phyloP scores from a whole-genome alignment of 129 eudicot species.

The Scalesia atractyloides region DNA sequence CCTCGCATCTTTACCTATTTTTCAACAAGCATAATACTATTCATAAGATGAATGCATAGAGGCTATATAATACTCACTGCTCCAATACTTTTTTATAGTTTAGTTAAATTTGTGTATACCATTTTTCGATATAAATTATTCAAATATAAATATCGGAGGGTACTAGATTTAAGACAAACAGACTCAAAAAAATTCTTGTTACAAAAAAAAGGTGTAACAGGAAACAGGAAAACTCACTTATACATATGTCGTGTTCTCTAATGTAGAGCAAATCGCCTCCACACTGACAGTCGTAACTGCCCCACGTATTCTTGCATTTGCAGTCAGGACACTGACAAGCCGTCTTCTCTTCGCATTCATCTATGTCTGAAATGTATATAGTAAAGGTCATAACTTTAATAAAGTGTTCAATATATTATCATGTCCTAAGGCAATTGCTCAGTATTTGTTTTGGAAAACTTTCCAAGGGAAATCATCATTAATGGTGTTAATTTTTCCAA shows the following conservation, averaged over 20 bases:
- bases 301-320: conserved; percentile 94
- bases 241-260: conserved; percentile 82
- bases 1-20: conserved; percentile 54
- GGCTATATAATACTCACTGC: neutral
- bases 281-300: conserved; percentile 82
- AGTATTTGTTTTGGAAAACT: neutral
- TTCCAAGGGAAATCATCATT: neutral
- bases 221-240: conserved; percentile 50
- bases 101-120: neutral
- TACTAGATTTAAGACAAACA: conserved; percentile 7
- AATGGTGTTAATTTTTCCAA: too few species aligned
- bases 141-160: neutral
- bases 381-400: neutral
- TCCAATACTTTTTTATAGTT: neutral
- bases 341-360: conserved; percentile 78
- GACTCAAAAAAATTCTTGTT: neutral
- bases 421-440: neutral
- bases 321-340: conserved; percentile 87
- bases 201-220: neutral
- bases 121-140: neutral
- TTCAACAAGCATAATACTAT: conserved; percentile 2
- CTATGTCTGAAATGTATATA: conserved; percentile 55
- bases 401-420: neutral
- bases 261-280: conserved; percentile 65
- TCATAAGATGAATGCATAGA: neutral